A percentile compares a stretch with the other conserved stretches of the same genome.
phyloP scores from a whole-genome alignment of 192 early-diverging fungal species.

The Coemansia sp. region DNA sequence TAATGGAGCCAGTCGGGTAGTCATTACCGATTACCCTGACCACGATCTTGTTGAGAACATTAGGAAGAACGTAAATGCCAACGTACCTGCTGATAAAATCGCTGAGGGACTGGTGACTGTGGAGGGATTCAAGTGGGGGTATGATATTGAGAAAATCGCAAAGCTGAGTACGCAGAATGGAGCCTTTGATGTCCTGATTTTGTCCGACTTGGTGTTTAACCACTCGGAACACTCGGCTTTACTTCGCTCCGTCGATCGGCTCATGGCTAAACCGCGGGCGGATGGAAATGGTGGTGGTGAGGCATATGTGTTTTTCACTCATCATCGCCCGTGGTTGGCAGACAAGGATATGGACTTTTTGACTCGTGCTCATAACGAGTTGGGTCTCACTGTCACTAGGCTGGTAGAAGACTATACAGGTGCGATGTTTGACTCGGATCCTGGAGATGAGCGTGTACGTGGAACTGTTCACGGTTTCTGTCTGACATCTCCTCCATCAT shows the following conservation, averaged over 20 bases:
- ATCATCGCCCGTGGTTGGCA: conserved; percentile 80
- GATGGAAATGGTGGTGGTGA: conserved; percentile 43
- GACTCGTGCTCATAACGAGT: conserved; percentile 66
- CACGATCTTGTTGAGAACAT: conserved; percentile 77
- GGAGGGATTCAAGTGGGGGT: conserved; percentile 49
- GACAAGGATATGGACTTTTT: conserved; percentile 84
- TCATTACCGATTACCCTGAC: conserved; percentile 61
- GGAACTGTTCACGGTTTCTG: conserved; percentile 82
- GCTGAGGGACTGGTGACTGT: conserved; percentile 28
- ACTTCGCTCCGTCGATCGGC: conserved; percentile 67
- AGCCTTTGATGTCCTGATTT: conserved; percentile 78
- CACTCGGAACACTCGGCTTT: conserved; percentile 83
- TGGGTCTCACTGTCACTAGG: conserved; percentile 70
- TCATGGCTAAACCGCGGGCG: conserved; percentile 52
- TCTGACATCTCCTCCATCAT: conserved; percentile 26
- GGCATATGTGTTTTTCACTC: conserved; percentile 80
- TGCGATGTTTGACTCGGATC: conserved; percentile 89
- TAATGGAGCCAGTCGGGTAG: conserved; percentile 72
- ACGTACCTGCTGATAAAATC: conserved; percentile 56
- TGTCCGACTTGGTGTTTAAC: conserved; percentile 88
- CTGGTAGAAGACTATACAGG: conserved; percentile 69
- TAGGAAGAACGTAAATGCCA: conserved; percentile 64
- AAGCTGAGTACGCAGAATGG: conserved; percentile 3
- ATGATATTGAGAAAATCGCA: conserved; percentile 38
- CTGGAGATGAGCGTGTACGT: conserved; percentile 75